Evolutionary conservation across 2,329 filamentous ascomycete species (phyloP).

Genomic region (Lachnellula suecica): DNA sequence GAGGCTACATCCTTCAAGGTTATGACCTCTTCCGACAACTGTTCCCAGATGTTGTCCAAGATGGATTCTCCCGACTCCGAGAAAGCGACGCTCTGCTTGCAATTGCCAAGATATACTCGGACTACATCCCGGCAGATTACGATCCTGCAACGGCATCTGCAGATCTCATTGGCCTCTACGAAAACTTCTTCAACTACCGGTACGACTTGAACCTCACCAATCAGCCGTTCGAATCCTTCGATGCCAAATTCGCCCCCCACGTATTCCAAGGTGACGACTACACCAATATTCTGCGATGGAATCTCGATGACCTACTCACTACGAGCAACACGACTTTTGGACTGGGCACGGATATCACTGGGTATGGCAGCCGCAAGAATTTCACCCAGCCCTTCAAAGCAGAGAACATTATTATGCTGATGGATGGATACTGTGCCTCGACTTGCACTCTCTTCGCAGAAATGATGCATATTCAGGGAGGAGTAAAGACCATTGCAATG

Average conservation of each 20-base stretch:
- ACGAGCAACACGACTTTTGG: constrained; percentile 11
- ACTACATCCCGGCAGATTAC: constrained; percentile 23
- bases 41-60: constrained; percentile 27
- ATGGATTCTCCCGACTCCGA: constrained; percentile 26
- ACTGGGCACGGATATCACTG: constrained; percentile 25
- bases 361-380: constrained; percentile 24
- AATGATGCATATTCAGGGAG: constrained; percentile 49
- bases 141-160: constrained; percentile 24
- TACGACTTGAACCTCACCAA: constrained; percentile 24
- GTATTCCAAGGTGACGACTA: constrained; percentile 6
- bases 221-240: constrained; percentile 11
- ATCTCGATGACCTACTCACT: constrained; percentile 13
- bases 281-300: constrained; percentile 12
- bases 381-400: constrained; percentile 32
- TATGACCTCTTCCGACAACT: constrained; percentile 46
- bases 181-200: constrained; percentile 27
- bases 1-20: constrained; percentile 46
- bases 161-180: constrained; percentile 16
- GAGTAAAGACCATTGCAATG: constrained; percentile 55
- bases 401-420: constrained; percentile 42
- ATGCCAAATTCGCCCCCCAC: constrained; percentile 11
- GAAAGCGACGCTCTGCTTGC: constrained; percentile 23
- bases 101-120: constrained; percentile 22
- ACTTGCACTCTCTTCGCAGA: constrained; percentile 60
- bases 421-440: constrained; percentile 58